These are phyloP conservation scores for Gentiana macrophylla DNA, from an alignment of 257 asterid genomes.

Conservation along the genomic window DNA sequence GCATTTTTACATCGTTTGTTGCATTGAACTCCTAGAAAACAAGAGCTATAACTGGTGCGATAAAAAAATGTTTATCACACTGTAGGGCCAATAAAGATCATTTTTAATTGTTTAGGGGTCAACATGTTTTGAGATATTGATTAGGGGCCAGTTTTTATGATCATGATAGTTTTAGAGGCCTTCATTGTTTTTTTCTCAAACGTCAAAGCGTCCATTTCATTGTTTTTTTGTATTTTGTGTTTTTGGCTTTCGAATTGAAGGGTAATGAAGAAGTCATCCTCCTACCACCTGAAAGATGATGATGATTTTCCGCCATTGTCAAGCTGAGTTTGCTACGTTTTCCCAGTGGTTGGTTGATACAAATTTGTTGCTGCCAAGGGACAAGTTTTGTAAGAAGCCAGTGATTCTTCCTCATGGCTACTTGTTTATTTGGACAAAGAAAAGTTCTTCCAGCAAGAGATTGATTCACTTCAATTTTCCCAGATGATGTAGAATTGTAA, in stretches of 20 bases:
- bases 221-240: background rate
- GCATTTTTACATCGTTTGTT: too few relatives aligned
- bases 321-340: slow-evolving; percentile 20
- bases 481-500: slow-evolving; percentile 15
- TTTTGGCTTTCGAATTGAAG: slow-evolving; percentile 38
- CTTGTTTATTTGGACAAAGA: slow-evolving; percentile 10
- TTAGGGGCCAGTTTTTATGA: too few relatives aligned
- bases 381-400: slow-evolving; percentile 15
- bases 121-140: background rate
- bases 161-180: too few relatives aligned
- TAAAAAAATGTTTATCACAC: too few relatives aligned
- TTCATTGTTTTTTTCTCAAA: background rate
- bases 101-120: background rate
- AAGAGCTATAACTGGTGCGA: too few relatives aligned
- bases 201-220: background rate
- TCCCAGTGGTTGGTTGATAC: background rate
- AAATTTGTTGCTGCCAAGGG: background rate
- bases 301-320: slow-evolving; percentile 80
- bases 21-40: too few relatives aligned
- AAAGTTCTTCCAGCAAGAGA: slow-evolving; percentile 3
- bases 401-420: slow-evolving; percentile 31
- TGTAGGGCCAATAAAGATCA: too few relatives aligned
- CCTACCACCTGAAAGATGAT: slow-evolving; percentile 69
- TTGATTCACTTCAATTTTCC: slow-evolving; percentile 1
- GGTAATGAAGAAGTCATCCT: slow-evolving; percentile 38